These are phyloP conservation scores for Cercospora janseana DNA, from an alignment of 2,329 filamentous ascomycete species.

Conservation along the genomic window DNA sequence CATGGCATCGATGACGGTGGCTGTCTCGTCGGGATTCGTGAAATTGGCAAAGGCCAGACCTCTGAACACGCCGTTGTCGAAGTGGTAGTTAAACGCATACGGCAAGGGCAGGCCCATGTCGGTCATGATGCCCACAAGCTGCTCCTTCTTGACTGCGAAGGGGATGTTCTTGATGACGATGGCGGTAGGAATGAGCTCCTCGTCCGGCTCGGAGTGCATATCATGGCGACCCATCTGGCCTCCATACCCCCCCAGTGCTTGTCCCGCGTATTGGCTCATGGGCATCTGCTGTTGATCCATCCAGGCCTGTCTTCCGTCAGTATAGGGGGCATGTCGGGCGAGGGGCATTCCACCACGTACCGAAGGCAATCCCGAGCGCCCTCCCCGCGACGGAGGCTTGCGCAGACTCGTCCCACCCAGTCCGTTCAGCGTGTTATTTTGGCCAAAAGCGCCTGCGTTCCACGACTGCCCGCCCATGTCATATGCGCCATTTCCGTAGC, in stretches of 20 bases:
- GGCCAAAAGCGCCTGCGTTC: conserved; percentile 72
- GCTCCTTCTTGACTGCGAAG: conserved; percentile 96
- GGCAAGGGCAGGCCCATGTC: conserved; percentile 90
- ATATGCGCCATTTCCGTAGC: conserved; percentile 64
- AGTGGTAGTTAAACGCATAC: conserved; percentile 99
- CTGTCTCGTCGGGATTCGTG: conserved; percentile 90
- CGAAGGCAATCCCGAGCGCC: conserved; percentile 64
- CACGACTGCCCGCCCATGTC: conserved; percentile 73
- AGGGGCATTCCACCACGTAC: no score
- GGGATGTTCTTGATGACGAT: conserved; percentile 99
- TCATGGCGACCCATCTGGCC: conserved; percentile 42
- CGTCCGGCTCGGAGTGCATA: conserved; percentile 58
- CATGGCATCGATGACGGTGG: conserved; percentile 85
- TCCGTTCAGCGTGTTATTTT: conserved; percentile 56
- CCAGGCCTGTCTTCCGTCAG: no score
- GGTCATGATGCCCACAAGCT: conserved; percentile 88
- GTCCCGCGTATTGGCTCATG: conserved; percentile 49
- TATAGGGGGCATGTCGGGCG: no score
- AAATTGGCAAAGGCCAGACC: conserved; percentile 98
- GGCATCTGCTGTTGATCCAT: conserved; percentile 55
- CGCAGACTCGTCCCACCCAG: conserved; percentile 30
- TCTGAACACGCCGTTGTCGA: conserved; percentile 95
- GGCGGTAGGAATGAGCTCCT: conserved; percentile 94
- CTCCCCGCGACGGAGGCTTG: conserved; percentile 57
- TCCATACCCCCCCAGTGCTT: conserved; percentile 36